Percentiles rank a stretch among this genome's conserved stretches.
Evolutionary conservation across 129 eudicot genomes (phyloP).

Genomic region (Tagetes erecta): DNA sequence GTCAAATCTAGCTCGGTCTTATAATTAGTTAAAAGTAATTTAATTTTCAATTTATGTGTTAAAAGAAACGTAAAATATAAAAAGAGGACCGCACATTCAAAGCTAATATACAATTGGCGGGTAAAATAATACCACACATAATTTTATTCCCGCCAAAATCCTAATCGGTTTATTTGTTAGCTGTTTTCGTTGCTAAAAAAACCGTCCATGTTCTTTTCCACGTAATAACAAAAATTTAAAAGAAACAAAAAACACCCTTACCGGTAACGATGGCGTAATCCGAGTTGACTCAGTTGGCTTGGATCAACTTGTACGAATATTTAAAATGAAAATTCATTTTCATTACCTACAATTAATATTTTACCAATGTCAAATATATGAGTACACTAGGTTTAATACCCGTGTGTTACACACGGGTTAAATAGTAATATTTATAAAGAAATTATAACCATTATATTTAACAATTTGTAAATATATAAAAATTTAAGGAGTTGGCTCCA

Average conservation of each 20-base stretch:
- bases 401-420: too few relatives aligned
- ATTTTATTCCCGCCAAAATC: constrained; percentile 7
- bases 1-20: too few relatives aligned
- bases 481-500: too few relatives aligned
- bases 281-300: constrained; percentile 5
- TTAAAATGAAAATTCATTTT: background rate
- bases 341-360: background rate
- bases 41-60: too few relatives aligned
- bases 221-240: background rate
- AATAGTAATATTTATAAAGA: too few relatives aligned
- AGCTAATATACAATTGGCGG: constrained; percentile 1
- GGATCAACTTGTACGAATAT: background rate
- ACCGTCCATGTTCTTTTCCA: background rate
- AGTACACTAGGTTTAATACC: background rate
- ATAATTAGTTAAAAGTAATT: too few relatives aligned
- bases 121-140: constrained; percentile 9
- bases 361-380: background rate
- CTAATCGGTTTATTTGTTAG: background rate
- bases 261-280: background rate
- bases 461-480: too few relatives aligned
- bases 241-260: background rate
- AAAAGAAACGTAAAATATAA: background rate
- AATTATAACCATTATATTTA: too few relatives aligned
- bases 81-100: background rate
- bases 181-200: background rate